These are phyloP conservation scores for Trichosporon coremiiforme DNA, from an alignment of 1,284 basidiomycete genomes.

Conservation along the genomic window DNA sequence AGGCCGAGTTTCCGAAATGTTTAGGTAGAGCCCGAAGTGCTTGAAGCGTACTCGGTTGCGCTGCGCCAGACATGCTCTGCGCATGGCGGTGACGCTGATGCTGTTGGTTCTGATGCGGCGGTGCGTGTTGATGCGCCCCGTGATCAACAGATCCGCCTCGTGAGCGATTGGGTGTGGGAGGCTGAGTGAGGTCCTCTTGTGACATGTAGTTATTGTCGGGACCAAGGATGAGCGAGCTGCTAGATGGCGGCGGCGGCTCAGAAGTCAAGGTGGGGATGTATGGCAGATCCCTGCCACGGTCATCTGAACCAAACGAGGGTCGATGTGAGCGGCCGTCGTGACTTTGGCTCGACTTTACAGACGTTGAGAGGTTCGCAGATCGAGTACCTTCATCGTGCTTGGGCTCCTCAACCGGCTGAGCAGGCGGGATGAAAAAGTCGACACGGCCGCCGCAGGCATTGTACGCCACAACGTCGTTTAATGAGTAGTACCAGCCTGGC, in stretches of 20 bases:
- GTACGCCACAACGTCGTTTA: constrained; percentile 47
- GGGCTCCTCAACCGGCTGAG: neutral
- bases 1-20: constrained; percentile 13
- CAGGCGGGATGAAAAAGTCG: constrained; percentile 51
- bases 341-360: neutral
- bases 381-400: neutral
- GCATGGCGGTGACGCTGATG: constrained; percentile 15
- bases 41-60: constrained; percentile 12
- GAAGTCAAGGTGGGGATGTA: neutral
- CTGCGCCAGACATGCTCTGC: constrained; percentile 19
- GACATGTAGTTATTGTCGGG: constrained; percentile 1
- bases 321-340: neutral
- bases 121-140: neutral
- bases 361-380: neutral
- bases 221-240: neutral
- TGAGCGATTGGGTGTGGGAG: neutral
- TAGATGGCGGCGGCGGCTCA: neutral
- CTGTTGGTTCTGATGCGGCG: neutral
- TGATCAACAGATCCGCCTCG: neutral
- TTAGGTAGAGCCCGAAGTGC: constrained; percentile 19
- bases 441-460: constrained; percentile 42
- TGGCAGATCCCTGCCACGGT: constrained; percentile 2
- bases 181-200: neutral
- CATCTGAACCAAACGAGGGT: constrained; percentile 21
- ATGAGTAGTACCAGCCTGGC: constrained; percentile 43